Percentiles rank a stretch among this genome's conserved stretches.
Conservation (phyloP, 768 basidiomycete species). For the Ramaria rubella region DNA sequence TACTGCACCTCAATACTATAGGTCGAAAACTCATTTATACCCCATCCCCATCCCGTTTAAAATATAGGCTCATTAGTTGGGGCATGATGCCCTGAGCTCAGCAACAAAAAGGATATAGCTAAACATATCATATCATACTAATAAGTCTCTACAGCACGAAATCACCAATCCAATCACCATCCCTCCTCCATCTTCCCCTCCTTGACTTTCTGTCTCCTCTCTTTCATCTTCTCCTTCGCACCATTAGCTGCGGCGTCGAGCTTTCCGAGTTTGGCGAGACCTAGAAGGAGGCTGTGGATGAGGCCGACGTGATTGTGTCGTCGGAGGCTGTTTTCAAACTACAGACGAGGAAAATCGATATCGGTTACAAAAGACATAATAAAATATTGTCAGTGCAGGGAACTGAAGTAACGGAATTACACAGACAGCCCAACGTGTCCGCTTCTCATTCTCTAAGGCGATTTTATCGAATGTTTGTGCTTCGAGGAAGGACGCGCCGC, state of each 20-base stretch:
- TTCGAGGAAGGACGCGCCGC: slow-evolving; percentile 28
- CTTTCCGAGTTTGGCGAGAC: slow-evolving; percentile 64
- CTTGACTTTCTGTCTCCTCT: slow-evolving; percentile 36
- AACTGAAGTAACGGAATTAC: slow-evolving; percentile 2
- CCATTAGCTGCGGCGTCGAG: slow-evolving; percentile 45
- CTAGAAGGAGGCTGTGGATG: slow-evolving; percentile 64
- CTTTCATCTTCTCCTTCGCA: slow-evolving; percentile 39
- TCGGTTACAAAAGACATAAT: background rate
- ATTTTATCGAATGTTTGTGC: slow-evolving; percentile 51
- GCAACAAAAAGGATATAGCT: no score
- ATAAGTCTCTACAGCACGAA: no score
- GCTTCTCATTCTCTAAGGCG: slow-evolving; percentile 63
- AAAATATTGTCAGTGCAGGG: slow-evolving; percentile 1
- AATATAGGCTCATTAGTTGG: no score
- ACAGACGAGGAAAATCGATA: no score
- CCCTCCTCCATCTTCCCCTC: slow-evolving; percentile 35
- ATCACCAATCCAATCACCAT: no score
- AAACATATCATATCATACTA: no score
- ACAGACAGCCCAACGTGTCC: slow-evolving; percentile 78
- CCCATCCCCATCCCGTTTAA: no score
- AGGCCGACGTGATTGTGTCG: slow-evolving; percentile 84
- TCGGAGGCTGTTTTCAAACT: slow-evolving; percentile 87
- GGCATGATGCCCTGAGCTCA: no score
- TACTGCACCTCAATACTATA: no score
- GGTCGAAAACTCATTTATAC: no score